Base-by-base conservation (phyloP, 805 yeast genomes). In the Kluyveromyces siamensis region DNA sequence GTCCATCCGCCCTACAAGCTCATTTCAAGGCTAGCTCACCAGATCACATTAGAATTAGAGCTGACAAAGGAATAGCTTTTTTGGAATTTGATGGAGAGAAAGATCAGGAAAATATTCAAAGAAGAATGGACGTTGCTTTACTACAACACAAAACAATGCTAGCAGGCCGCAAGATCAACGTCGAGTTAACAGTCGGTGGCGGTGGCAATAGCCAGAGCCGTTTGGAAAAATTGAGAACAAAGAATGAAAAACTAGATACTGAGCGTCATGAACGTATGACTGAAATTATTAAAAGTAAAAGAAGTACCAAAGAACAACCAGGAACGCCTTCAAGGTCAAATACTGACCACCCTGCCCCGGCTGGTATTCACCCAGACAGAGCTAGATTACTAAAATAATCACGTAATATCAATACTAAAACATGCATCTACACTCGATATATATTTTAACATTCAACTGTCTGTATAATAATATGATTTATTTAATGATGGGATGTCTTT, bases 161-260 rank as follows among this genome's bases (percentile, higher is more conserved):
- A 54, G 75, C 79, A 49, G 74, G 76, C 41, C 75, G 96, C 56
- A 87, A 83, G 64, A 90, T 93, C 60, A 93, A 93, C 61, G 97
- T 93, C 36, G 99, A 93, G 65, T 74, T 93, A 58, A 93, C 98
- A 2, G 99, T 88, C 45, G 99, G 99, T 49, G 99, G 99, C 40
- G 99, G 99, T 44, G 97, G 97, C 49, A 91, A 91, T 64, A 81
- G 95, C 9, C 70, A 75, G 50, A 74, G 71, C 40, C 71, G 95
- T 60, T 57, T 79, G 43, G 75, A 77, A 48, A 93, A 93, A 67
- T 74, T 93, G 57, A 79, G 80, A 60, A 77, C 76, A 44, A 91
- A 91, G 73, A 91, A 91, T 64, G 83, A 78, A 41, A 83, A 82
- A 59, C 69, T 90, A 57, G 76, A 75, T 41, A 83, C 74, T 27